These are phyloP conservation scores for Saccharomyces hybrid DNA, from an alignment of 1,139 yeast genomes.

Conservation along the genomic window DNA sequence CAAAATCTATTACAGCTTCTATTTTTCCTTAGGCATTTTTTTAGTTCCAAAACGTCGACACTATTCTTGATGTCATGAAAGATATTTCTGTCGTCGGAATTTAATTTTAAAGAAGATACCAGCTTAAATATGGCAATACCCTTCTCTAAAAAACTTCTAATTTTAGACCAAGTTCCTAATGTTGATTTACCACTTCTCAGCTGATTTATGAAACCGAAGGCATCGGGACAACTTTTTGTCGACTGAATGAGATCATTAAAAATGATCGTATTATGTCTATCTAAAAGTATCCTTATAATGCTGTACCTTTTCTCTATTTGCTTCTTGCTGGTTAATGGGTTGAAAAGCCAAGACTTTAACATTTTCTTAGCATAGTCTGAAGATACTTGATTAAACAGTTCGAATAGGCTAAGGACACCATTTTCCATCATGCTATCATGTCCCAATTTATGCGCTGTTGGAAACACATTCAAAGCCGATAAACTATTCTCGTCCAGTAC, in stretches of 20 bases:
- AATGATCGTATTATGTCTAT: conserved; percentile 15
- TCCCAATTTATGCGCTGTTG: conserved; percentile 10
- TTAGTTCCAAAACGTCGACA: conserved; percentile 8
- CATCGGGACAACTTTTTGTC: conserved; percentile 29
- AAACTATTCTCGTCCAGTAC: conserved; percentile 35
- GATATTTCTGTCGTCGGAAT: conserved; percentile 2
- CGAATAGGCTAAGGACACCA: conserved; percentile 21
- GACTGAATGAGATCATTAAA: conserved; percentile 13
- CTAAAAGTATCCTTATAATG: conserved; percentile 24
- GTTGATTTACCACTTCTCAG: conserved; percentile 29
- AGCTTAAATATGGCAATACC: conserved; percentile 8
- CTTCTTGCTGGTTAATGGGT: conserved; percentile 31
- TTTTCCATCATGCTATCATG: conserved; percentile 12
- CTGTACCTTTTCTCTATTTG: conserved; percentile 30
- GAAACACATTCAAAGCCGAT: conserved; percentile 31
- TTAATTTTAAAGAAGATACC: conserved; percentile 6
- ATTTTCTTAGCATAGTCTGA: conserved; percentile 31
- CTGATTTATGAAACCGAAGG: conserved; percentile 21
- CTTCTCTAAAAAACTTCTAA: conserved; percentile 11
- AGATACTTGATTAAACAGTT: conserved; percentile 28
- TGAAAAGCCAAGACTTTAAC: conserved; percentile 33
- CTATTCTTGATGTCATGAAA: conserved; percentile 6
- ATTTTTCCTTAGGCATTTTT: conserved; percentile 12
- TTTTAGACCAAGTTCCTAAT: conserved; percentile 28
- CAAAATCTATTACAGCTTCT: conserved; percentile 33